Conservation (phyloP, 352 stramenopile genomes). For the Phytophthora agathidicida region DNA sequence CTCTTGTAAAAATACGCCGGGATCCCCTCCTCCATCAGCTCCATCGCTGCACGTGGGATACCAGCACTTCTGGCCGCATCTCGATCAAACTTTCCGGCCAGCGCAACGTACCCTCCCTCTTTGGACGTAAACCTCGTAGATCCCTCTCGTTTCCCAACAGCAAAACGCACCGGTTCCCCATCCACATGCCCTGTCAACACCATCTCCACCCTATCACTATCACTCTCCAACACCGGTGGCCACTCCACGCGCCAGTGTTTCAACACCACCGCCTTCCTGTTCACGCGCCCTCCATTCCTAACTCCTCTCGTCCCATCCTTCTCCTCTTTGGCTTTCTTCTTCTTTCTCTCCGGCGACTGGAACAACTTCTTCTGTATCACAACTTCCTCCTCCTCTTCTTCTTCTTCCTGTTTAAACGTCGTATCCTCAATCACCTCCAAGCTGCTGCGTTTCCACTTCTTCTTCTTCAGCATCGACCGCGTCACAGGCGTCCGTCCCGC, state of each 20-base stretch:
- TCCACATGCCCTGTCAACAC: slow-evolving; percentile 45
- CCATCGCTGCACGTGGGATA: slow-evolving; percentile 47
- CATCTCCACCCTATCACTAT: slow-evolving; percentile 24
- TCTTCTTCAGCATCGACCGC: slow-evolving; percentile 26
- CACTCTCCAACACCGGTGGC: slow-evolving; percentile 19
- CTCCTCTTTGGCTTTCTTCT: slow-evolving; percentile 9
- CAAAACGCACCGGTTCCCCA: slow-evolving; percentile 28
- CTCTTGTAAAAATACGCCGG: slow-evolving; percentile 49
- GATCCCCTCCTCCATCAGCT: slow-evolving; percentile 62
- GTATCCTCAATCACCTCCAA: slow-evolving; percentile 24
- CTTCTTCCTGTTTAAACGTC: background rate
- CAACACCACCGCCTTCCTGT: slow-evolving; percentile 24
- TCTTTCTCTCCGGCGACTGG: slow-evolving; percentile 15
- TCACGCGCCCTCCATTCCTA: background rate
- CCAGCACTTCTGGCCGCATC: slow-evolving; percentile 34
- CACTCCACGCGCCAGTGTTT: slow-evolving; percentile 39
- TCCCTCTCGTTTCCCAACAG: slow-evolving; percentile 49
- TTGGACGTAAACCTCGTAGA: slow-evolving; percentile 48
- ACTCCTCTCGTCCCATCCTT: background rate
- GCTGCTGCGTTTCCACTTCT: slow-evolving; percentile 29
- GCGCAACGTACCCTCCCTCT: slow-evolving; percentile 41
- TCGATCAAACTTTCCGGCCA: slow-evolving; percentile 51
- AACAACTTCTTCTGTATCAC: slow-evolving; percentile 49
- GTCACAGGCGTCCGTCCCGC: slow-evolving; percentile 23
- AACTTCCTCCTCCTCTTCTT: slow-evolving; percentile 28